Base-by-base conservation (phyloP, 305 asterid species). In the Solanum hybrid region DNA sequence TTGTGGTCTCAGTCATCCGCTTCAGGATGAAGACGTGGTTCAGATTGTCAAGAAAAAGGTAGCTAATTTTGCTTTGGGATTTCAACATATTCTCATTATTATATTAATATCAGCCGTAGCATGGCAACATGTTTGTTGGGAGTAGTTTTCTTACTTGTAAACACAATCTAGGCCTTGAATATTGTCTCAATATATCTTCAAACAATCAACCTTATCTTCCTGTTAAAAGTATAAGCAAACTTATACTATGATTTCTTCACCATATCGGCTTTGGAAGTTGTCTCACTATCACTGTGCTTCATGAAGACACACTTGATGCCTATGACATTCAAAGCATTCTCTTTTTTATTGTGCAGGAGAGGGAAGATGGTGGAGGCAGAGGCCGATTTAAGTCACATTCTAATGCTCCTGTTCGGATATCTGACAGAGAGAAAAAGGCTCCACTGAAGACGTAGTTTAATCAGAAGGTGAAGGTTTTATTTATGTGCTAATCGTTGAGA, bases 11-110 rank as follows among this genome's bases (percentile, higher is more conserved):
- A 86, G 96, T 86, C 99, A 97, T 87, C 7, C 7, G 85, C 98
- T 96, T 89, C 95, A 93, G 79, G 99, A 96, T 35, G 99, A 97
- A 94, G 99, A 97, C 86, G 98, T 97, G 2, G 99, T 97, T 69
- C 99, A 97, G 91, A 94, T 97, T 36, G 99, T 97, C 66, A 95
- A 97, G 99, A 96, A 97, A 91, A 96, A 97, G 99, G 99, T 97
- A 94, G 72, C 22, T 84, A 36, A 86, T 88, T 79, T 36, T 4
- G 22, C 22, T 36, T 79, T n/a, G 34, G 86, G 60, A 17, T 79
- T 79, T 79, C 32, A 36, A 12, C 85, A 6, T 37, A 37, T 79
- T 37, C 34, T 79, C 32, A 37, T 27, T 37, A 37, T 38, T 79
- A 37, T 24, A 24, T 37, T 79, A 37, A 37, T 79, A 24, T 79